Evolutionary conservation across 306 rosid species (phyloP), one percentile per base, ranked within the genome.

Genomic region (Vigna radiata): DNA sequence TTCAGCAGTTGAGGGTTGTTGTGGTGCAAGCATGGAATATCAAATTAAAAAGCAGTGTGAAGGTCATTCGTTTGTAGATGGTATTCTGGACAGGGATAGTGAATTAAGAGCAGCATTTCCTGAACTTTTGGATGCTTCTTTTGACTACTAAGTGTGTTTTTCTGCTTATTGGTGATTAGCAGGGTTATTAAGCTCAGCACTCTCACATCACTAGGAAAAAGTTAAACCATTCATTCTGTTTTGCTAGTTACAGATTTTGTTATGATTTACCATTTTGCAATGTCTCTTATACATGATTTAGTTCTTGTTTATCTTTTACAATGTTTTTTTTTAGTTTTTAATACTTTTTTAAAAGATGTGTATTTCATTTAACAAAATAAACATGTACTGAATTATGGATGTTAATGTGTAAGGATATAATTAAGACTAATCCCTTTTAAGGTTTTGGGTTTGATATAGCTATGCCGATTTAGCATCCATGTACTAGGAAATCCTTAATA

Each of bases 51-150:
- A 79, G 31, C 73, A 79, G 52, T 13, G 80, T 72, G 83, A 85
- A 54, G 76, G 73, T 16, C 61, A 81, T 72, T 83, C 96, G 43
- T 94, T 95, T 56, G 92, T 95, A 90, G 96, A 89, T 56, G 81
- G 82, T 2, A 85, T 92, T 83, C 81, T 95, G 91, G 93, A 86
- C 41, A 89, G 77, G 50, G 98, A 95, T 53, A 87, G 73, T 83
- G 93, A 95, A 74, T 88, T 95, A 44, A 79, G 83, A 76, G 87
- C 88, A 7, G 85, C 87, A 44, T 95, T 95, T 70, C 98, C 98
- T 11, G 86, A 90, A 47, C 56, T 95, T 53, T 86, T 89, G 64
- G 95, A 89, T 77, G 91, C 43, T 46, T 84, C 89, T 86, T 88
- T 86, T 73, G 95, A 90, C 73, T 90, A 83, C 68, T 88, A 69